Conservation (phyloP, 2,329 filamentous ascomycete genomes). For the Fonsecaea multimorphosa region DNA sequence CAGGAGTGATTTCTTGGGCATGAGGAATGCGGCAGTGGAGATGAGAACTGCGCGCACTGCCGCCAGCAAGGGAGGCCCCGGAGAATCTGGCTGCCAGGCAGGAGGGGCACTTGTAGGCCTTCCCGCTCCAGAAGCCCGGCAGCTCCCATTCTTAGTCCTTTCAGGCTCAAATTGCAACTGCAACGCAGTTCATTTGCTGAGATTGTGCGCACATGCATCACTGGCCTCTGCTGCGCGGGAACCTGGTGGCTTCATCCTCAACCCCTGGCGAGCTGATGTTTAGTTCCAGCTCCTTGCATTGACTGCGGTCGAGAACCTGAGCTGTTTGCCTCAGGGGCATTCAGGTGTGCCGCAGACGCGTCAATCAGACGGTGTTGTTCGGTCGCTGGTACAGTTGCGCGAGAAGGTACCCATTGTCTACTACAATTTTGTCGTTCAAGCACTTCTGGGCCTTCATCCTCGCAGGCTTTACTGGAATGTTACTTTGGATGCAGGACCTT, state of each 20-base stretch:
- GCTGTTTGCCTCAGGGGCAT: not conserved
- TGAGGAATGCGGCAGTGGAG: slow-evolving; percentile 7
- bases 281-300: not conserved
- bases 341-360: not conserved
- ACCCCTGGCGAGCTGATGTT: not conserved
- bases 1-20: not conserved
- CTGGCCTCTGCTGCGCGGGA: not conserved
- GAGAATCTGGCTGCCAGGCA: slow-evolving; percentile 21
- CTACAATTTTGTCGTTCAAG: slow-evolving; percentile 5
- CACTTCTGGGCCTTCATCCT: slow-evolving; percentile 11
- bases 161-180: not conserved
- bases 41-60: slow-evolving; percentile 23
- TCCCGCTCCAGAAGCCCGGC: not conserved
- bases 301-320: not conserved
- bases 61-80: slow-evolving; percentile 25
- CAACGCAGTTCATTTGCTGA: not conserved
- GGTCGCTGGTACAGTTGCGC: not conserved
- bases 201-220: slow-evolving; percentile 1
- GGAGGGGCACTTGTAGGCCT: slow-evolving; percentile 20
- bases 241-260: slow-evolving; percentile 3
- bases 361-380: not conserved
- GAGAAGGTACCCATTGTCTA: not conserved
- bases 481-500: slow-evolving; percentile 6
- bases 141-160: not conserved
- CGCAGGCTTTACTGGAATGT: slow-evolving; percentile 1